A percentile compares a stretch with the other conserved stretches of the same genome.
phyloP scores from a whole-genome alignment of 345 rosid genomes.

The Sonneratia alba region DNA sequence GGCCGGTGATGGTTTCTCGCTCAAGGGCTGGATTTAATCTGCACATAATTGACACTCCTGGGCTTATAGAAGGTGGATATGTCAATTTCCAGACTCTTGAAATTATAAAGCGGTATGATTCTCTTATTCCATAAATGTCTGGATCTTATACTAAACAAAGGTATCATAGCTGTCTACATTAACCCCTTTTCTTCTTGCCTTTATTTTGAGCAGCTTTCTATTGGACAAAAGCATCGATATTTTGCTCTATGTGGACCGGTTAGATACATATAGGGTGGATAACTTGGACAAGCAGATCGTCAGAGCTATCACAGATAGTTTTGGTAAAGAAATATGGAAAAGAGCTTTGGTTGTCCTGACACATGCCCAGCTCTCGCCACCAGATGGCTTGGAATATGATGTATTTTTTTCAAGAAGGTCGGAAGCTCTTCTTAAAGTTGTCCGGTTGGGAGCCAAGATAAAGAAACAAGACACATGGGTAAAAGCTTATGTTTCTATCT shows the following conservation, averaged over 20 bases:
- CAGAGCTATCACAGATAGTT: constrained; percentile 58
- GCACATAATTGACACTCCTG: constrained; percentile 75
- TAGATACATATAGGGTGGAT: constrained; percentile 81
- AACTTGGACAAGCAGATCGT: constrained; percentile 71
- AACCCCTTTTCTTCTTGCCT: neutral
- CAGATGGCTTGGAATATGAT: constrained; percentile 63
- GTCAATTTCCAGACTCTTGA: constrained; percentile 68
- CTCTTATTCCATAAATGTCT: neutral
- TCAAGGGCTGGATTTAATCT: constrained; percentile 62
- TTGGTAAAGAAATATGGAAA: constrained; percentile 78
- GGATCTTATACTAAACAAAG: neutral
- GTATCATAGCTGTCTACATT: constrained; percentile 2
- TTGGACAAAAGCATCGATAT: constrained; percentile 64
- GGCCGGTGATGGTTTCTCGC: constrained; percentile 77
- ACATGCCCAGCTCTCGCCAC: constrained; percentile 83
- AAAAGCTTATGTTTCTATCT: constrained; percentile 4
- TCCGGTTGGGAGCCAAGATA: constrained; percentile 42
- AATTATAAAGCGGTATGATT: constrained; percentile 51
- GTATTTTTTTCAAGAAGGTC: constrained; percentile 56
- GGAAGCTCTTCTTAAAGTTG: constrained; percentile 52
- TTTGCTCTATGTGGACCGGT: constrained; percentile 65
- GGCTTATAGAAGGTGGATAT: constrained; percentile 80
- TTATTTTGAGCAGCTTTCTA: constrained; percentile 41
- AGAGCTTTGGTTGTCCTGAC: constrained; percentile 74
- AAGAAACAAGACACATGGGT: constrained; percentile 46